Percentiles rank a stretch among this genome's conserved stretches.
Conservation (phyloP, 2,329 filamentous ascomycete species). For the Clonostachys rosea region DNA sequence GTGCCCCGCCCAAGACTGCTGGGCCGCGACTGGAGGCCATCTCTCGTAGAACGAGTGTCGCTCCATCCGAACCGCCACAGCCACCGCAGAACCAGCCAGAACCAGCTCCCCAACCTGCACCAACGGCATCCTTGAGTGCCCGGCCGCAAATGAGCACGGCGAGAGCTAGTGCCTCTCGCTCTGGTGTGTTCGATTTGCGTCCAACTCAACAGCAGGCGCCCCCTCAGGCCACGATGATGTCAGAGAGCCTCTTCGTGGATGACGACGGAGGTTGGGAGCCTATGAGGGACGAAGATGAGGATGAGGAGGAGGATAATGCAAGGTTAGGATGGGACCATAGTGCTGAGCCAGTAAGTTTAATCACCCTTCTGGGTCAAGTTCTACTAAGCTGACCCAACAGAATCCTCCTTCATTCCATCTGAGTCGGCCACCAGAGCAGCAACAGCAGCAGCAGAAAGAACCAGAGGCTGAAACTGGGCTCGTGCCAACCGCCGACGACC, state of each 20-base stretch:
- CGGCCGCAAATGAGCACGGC: conserved; percentile 24
- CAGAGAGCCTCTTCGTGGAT: conserved; percentile 71
- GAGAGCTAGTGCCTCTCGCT: conserved; percentile 24
- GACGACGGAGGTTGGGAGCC: conserved; percentile 71
- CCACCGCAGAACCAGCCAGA: conserved; percentile 10
- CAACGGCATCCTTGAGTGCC: conserved; percentile 11
- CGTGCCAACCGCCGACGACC: conserved; percentile 3
- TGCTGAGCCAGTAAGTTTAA: conserved; percentile 50
- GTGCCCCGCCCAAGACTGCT: conserved; percentile 14
- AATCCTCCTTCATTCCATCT: conserved; percentile 37
- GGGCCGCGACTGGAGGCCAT: conserved; percentile 41
- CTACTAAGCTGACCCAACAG: conserved; percentile 26
- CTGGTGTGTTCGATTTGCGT: conserved; percentile 37
- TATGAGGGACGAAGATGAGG: conserved; percentile 52
- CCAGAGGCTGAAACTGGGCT: conserved; percentile 8
- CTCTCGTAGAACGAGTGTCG: conserved; percentile 36
- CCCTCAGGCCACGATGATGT: conserved; percentile 52
- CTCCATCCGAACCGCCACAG: conserved; percentile 23
- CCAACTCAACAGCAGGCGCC: conserved; percentile 45
- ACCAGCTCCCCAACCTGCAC: conserved; percentile 2
- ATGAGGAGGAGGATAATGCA: conserved; percentile 56
- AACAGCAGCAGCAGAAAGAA: conserved; percentile 10
- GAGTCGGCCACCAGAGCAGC: conserved; percentile 23
- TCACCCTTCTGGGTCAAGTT: background rate
- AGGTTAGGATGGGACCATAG: conserved; percentile 73